Conservation (phyloP, 2,329 filamentous ascomycete genomes). For the Fusarium transvaalense region DNA sequence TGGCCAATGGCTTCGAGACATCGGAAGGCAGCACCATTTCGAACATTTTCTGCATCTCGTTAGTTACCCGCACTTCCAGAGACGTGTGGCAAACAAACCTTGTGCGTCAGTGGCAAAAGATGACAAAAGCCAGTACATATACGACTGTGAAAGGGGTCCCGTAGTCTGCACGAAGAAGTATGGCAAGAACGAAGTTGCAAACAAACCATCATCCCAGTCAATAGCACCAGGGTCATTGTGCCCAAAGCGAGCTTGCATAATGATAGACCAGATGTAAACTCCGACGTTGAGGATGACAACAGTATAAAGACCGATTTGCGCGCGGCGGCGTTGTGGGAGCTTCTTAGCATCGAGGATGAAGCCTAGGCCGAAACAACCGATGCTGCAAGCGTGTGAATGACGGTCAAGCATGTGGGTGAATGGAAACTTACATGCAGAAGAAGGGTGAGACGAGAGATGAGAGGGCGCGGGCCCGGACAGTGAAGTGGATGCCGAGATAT, state of each 20-base stretch:
- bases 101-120: slow-evolving; percentile 22
- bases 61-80: accelerated
- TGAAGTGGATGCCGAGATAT: slow-evolving; percentile 19
- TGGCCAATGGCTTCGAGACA: slow-evolving; percentile 17
- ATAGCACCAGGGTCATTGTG: slow-evolving; percentile 1
- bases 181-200: neutral
- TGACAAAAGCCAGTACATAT: slow-evolving; percentile 26
- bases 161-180: slow-evolving; percentile 27
- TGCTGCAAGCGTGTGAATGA: neutral
- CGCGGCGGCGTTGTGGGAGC: slow-evolving; percentile 10
- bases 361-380: slow-evolving; percentile 14
- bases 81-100: neutral
- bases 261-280: slow-evolving; percentile 21
- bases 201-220: slow-evolving; percentile 16
- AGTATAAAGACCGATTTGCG: slow-evolving; percentile 11
- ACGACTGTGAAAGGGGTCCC: slow-evolving; percentile 7
- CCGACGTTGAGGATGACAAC: slow-evolving; percentile 14
- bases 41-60: neutral
- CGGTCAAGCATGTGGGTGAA: accelerated
- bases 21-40: slow-evolving; percentile 18
- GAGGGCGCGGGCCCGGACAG: slow-evolving; percentile 8
- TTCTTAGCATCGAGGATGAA: slow-evolving; percentile 20
- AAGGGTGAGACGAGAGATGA: slow-evolving; percentile 20
- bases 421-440: slow-evolving; percentile 13
- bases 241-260: slow-evolving; percentile 16